phyloP scores from a whole-genome alignment of 2,329 filamentous ascomycete genomes.

The Atkinsonella texensis region DNA sequence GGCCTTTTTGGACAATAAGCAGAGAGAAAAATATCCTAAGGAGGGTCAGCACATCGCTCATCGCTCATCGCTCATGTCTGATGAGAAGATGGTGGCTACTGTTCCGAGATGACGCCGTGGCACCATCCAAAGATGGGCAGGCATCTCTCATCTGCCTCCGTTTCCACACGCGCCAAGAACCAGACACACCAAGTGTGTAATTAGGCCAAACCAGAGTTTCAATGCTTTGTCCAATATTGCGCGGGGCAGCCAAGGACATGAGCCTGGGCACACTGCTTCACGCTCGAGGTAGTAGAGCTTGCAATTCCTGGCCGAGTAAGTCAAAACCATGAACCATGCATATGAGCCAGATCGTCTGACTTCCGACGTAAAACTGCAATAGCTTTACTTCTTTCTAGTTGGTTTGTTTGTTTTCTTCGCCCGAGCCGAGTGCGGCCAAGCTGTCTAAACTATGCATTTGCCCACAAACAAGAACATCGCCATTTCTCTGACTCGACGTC shows the following conservation, averaged over 20 bases:
- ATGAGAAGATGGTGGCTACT: background rate
- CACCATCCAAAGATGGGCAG: background rate
- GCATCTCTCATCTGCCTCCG: background rate
- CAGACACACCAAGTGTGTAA: background rate
- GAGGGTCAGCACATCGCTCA: constrained; percentile 4
- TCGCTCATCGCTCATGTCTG: background rate
- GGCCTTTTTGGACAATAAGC: background rate
- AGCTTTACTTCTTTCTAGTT: background rate
- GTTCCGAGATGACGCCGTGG: background rate
- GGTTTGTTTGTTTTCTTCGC: background rate
- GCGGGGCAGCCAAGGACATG: background rate
- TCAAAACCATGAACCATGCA: background rate
- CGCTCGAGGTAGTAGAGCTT: background rate
- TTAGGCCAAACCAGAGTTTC: background rate
- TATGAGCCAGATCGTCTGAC: background rate
- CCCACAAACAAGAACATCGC: background rate
- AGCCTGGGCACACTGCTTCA: background rate
- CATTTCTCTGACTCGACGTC: background rate
- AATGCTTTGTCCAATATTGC: background rate
- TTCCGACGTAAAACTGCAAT: background rate
- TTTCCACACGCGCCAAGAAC: background rate
- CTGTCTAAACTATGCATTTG: background rate
- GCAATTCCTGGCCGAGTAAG: background rate
- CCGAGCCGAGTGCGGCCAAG: background rate
- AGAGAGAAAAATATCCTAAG: constrained; percentile 6